phyloP scores from a whole-genome alignment of 108 stramenopile genomes.

The Conticribra guillardii region DNA sequence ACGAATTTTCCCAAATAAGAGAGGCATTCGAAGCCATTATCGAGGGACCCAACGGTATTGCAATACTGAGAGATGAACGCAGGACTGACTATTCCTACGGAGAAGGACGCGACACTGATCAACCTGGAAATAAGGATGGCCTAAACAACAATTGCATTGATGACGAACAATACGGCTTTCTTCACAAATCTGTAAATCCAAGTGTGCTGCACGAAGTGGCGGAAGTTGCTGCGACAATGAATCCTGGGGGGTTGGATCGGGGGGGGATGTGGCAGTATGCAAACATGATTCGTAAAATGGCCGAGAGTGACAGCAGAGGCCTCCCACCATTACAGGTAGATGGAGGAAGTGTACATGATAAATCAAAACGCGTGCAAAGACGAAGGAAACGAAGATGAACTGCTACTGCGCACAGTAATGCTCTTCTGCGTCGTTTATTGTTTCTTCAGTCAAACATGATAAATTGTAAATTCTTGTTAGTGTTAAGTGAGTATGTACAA shows the following conservation, averaged over 20 bases:
- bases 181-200: slow-evolving; percentile 45
- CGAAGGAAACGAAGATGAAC: too few species aligned
- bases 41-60: slow-evolving; percentile 31
- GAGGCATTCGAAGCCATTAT: slow-evolving; percentile 40
- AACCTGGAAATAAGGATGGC: background rate
- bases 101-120: background rate
- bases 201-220: slow-evolving; percentile 33
- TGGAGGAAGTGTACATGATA: too few species aligned
- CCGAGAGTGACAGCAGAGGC: slow-evolving; percentile 7
- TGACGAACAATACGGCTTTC: slow-evolving; percentile 7
- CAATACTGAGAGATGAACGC: slow-evolving; percentile 19
- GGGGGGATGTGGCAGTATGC: slow-evolving; percentile 53
- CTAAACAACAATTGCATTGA: slow-evolving; percentile 2
- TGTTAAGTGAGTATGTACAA: too few species aligned
- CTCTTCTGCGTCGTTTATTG: too few species aligned
- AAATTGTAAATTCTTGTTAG: too few species aligned
- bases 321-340: slow-evolving; percentile 38
- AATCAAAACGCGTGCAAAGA: too few species aligned
- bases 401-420: too few species aligned
- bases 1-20: slow-evolving; percentile 25
- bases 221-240: slow-evolving; percentile 34
- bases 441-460: too few species aligned
- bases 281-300: slow-evolving; percentile 30
- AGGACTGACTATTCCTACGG: background rate
- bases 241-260: slow-evolving; percentile 41